These are phyloP conservation scores for Cyclocybe cylindracea DNA, from an alignment of 768 basidiomycete species.

Conservation along the genomic window DNA sequence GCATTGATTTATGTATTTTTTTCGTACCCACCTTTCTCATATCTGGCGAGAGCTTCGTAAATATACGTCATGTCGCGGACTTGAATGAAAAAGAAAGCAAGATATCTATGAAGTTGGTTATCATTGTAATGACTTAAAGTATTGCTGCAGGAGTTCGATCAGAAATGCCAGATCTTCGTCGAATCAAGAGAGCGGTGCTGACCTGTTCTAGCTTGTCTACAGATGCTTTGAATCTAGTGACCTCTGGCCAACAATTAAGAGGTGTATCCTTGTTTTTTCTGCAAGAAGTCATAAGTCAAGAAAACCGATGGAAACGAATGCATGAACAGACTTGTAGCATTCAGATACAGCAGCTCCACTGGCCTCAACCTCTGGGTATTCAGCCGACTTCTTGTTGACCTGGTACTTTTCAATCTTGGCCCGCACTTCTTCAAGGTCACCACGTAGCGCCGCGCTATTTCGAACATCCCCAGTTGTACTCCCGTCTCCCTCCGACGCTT, in stretches of 20 bases:
- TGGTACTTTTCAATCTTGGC: slow-evolving; percentile 74
- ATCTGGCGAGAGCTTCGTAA: too few relatives aligned
- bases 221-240: slow-evolving; percentile 65
- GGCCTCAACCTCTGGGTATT: slow-evolving; percentile 58
- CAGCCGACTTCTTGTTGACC: slow-evolving; percentile 50
- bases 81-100: too few relatives aligned
- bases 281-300: slow-evolving; percentile 21
- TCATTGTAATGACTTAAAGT: slow-evolving; percentile 60
- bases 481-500: slow-evolving; percentile 34
- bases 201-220: slow-evolving; percentile 74
- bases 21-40: neutral
- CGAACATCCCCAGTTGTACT: slow-evolving; percentile 44
- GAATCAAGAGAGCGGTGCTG: slow-evolving; percentile 13
- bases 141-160: slow-evolving; percentile 43
- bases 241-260: slow-evolving; percentile 77
- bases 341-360: slow-evolving; percentile 59
- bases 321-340: slow-evolving; percentile 69
- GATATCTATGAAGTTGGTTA: slow-evolving; percentile 6
- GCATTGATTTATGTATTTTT: slow-evolving; percentile 3
- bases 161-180: neutral
- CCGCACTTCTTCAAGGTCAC: slow-evolving; percentile 76
- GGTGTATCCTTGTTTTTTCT: slow-evolving; percentile 53
- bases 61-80: too few relatives aligned
- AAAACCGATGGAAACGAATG: neutral
- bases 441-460: slow-evolving; percentile 63